Evolutionary conservation across 352 stramenopile species (phyloP).

Genomic region (Phytophthora podocarpi): DNA sequence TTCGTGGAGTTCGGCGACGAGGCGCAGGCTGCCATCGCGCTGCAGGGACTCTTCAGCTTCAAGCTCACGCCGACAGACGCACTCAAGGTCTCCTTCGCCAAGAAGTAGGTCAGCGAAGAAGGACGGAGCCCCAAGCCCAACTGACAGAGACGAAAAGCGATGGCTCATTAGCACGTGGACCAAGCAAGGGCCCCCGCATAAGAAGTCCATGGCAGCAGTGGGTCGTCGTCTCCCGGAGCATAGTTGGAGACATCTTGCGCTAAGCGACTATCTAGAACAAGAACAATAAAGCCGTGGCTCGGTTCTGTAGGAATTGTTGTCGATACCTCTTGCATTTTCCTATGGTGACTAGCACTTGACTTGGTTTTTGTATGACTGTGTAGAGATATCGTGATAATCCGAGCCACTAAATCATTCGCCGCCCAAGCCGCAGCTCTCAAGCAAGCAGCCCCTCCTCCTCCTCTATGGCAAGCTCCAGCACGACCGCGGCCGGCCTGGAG

Average conservation of each 20-base stretch:
- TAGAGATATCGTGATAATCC: not conserved
- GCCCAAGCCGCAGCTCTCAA: too few relatives aligned
- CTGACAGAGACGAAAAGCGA: not conserved
- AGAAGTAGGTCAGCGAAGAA: constrained; percentile 55
- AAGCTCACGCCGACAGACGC: constrained; percentile 84
- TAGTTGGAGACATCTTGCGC: not conserved
- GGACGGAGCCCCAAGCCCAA: not conserved
- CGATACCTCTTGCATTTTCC: constrained; percentile 14
- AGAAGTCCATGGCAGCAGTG: not conserved
- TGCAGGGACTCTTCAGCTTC: constrained; percentile 84
- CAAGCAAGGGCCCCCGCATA: not conserved
- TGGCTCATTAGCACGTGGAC: not conserved
- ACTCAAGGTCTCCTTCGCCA: constrained; percentile 87
- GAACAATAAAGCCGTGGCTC: not conserved
- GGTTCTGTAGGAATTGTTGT: not conserved
- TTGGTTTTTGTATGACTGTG: constrained; percentile 21
- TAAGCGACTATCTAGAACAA: not conserved
- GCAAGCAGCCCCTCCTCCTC: not conserved
- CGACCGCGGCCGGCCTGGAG: constrained; percentile 47
- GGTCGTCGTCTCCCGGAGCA: too few relatives aligned
- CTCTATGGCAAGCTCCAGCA: constrained; percentile 26
- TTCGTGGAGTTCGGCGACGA: constrained; percentile 97
- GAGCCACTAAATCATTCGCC: constrained; percentile 12
- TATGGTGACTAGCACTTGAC: constrained; percentile 8
- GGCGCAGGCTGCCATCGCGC: constrained; percentile 76